Percentiles rank a stretch among this genome's conserved stretches.
Conservation (phyloP, 192 early-diverging fungal genomes). For the Diversispora epigaea region DNA sequence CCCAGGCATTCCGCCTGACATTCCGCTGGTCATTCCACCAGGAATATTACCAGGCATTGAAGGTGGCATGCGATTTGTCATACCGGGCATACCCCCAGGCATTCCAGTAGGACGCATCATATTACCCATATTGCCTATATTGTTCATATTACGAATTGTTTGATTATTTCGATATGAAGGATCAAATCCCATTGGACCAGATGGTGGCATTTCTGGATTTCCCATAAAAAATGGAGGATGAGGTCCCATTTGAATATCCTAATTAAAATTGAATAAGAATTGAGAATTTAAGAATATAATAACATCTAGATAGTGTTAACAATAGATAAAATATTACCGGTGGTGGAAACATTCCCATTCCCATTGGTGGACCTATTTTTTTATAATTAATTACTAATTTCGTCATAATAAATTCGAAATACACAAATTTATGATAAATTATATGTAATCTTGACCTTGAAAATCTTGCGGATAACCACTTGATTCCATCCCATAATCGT, state of each 20-base stretch:
- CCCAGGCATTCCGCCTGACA: conserved; percentile 36
- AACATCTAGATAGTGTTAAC: not conserved
- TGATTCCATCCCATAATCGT: conserved; percentile 22
- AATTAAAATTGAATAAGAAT: not conserved
- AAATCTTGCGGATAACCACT: conserved; percentile 29
- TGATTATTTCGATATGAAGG: conserved; percentile 21
- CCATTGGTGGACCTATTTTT: conserved; percentile 24
- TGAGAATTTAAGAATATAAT: not conserved
- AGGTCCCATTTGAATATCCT: conserved; percentile 36
- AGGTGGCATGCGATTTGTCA: conserved; percentile 36
- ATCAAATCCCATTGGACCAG: conserved; percentile 32
- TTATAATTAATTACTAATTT: too few relatives aligned
- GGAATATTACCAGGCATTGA: conserved; percentile 36
- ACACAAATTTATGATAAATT: not conserved
- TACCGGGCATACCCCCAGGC: conserved; percentile 41
- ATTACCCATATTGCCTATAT: too few relatives aligned
- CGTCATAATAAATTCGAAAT: too few relatives aligned
- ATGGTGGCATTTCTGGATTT: conserved; percentile 46
- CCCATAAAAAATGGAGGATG: conserved; percentile 42
- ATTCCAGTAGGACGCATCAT: conserved; percentile 37
- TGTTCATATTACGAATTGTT: too few relatives aligned
- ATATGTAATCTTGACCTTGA: conserved; percentile 11
- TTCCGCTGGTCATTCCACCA: conserved; percentile 41
- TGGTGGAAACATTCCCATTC: conserved; percentile 31
- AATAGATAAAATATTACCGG: conserved; percentile 1